A percentile compares a stretch with the other conserved stretches of the same genome.
These are phyloP conservation scores for Phytophthora chlamydospora DNA, from an alignment of 352 stramenopile genomes.

Conservation along the genomic window DNA sequence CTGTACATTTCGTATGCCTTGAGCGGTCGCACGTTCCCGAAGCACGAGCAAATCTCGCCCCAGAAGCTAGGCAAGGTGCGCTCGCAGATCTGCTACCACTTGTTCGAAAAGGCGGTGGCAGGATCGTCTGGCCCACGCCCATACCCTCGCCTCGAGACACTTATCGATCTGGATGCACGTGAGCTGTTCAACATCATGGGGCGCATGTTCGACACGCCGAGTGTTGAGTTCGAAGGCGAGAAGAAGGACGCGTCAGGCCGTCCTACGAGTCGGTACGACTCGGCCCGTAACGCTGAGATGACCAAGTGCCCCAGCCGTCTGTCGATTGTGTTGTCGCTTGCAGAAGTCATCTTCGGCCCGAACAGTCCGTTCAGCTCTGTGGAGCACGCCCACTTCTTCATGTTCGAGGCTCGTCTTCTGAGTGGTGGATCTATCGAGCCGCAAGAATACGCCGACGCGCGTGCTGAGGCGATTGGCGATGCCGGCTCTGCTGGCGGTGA, in stretches of 20 bases:
- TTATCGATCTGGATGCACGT: conserved; percentile 81
- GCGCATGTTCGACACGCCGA: conserved; percentile 82
- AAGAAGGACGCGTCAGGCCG: conserved; percentile 66
- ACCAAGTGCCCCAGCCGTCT: conserved; percentile 83
- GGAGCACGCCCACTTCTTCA: conserved; percentile 89
- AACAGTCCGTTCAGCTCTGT: conserved; percentile 75
- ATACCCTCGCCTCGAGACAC: conserved; percentile 85
- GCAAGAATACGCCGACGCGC: conserved; percentile 81
- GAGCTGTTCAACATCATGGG: conserved; percentile 86
- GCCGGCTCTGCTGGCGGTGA: conserved; percentile 43
- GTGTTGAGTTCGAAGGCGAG: conserved; percentile 87
- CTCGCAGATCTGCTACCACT: conserved; percentile 82
- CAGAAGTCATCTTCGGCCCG: conserved; percentile 79
- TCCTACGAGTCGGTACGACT: conserved; percentile 78
- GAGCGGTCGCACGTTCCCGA: conserved; percentile 88
- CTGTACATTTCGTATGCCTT: conserved; percentile 95
- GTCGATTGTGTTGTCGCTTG: conserved; percentile 85
- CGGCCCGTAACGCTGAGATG: conserved; percentile 70
- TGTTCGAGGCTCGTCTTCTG: conserved; percentile 88
- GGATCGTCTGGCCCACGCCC: conserved; percentile 35
- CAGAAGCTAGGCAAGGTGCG: conserved; percentile 78
- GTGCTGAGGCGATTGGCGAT: conserved; percentile 58
- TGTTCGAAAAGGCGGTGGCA: conserved; percentile 77
- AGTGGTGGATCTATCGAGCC: conserved; percentile 85
- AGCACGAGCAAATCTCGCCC: conserved; percentile 69